Evolutionary conservation across 768 basidiomycete genomes (phyloP).

Genomic region (Russula compacta): DNA sequence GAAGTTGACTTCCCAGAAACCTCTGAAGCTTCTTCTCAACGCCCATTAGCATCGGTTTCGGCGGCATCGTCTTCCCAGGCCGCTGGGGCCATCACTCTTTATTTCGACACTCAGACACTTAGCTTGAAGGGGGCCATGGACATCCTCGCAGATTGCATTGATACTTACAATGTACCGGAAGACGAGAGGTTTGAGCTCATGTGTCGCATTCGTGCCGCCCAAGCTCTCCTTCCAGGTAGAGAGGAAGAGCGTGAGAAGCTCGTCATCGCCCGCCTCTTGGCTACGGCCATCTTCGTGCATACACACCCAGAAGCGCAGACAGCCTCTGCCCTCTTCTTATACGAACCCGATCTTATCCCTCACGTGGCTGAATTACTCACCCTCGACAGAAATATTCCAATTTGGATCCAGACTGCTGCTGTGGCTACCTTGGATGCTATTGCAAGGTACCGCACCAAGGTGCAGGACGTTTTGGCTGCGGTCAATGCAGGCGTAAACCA

Average conservation of each 20-base stretch:
- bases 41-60: slow-evolving; percentile 25
- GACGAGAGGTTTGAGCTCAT: slow-evolving; percentile 83
- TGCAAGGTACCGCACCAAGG: slow-evolving; percentile 71
- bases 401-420: slow-evolving; percentile 72
- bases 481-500: slow-evolving; percentile 96
- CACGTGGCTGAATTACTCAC: slow-evolving; percentile 88
- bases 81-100: slow-evolving; percentile 48
- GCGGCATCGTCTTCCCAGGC: slow-evolving; percentile 27
- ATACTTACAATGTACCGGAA: slow-evolving; percentile 59
- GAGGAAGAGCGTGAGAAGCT: slow-evolving; percentile 69
- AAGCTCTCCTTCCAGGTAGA: slow-evolving; percentile 49
- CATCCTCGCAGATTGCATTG: slow-evolving; percentile 64
- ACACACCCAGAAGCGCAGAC: slow-evolving; percentile 75
- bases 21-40: slow-evolving; percentile 35
- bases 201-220: slow-evolving; percentile 76
- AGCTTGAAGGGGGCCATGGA: slow-evolving; percentile 59
- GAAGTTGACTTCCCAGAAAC: slow-evolving; percentile 41
- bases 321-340: slow-evolving; percentile 76
- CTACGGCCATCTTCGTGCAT: slow-evolving; percentile 87
- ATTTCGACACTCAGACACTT: slow-evolving; percentile 53
- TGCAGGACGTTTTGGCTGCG: slow-evolving; percentile 80
- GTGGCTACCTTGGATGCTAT: slow-evolving; percentile 87
- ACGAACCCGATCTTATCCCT: slow-evolving; percentile 85
- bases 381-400: slow-evolving; percentile 61
- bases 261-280: slow-evolving; percentile 68